Base-by-base conservation (phyloP, 345 rosid species). In the Carallia pectinifolia region DNA sequence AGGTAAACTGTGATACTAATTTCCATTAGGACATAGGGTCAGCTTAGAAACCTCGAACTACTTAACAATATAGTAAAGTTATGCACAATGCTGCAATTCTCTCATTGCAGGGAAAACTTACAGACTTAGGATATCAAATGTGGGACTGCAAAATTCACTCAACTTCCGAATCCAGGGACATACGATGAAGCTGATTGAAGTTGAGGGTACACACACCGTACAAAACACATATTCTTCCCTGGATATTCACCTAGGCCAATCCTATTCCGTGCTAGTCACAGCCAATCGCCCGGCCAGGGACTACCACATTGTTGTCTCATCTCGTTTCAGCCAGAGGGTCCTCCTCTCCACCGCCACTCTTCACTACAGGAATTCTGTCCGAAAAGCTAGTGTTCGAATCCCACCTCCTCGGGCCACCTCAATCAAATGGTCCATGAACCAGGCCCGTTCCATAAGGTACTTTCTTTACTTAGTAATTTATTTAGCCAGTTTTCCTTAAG, bases 171-270 rank as follows among this genome's bases (percentile, higher is more conserved):
- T 94, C 55, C 82, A 80, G 39, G 92, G 87, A 38, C 98, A 94
- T 81, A 72, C 48, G 48, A 76, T 94, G 93, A 84, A 82, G 80
- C 85, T 94, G 40, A 92, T 94, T 7, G 98, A 94, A 80, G 96
- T 90, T 0, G 97, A 94, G 65, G 98, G 98, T 34, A 91, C 95
- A 18, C 96, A 94, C 77, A 90, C 98, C 0, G 61, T 89, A 34
- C 98, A 94, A 70, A 79, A 84, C 62, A 67, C 77, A 16, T 88
- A 86, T 70, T 72, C 85, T 1, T 85, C 90, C 0, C 78, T 94
- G 17, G 98, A 91, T 70, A 74, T 94, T 60, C 97, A 91, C 58
- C 90, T 88, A 60, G 96, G 98, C 7, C 98, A 94, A 58, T 89
- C 96, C 58, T 90, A 83, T 71, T 94, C 98, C 1, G 95, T 94